These are phyloP conservation scores for Nicotiana knightiana DNA, from an alignment of 257 asterid species.

Conservation along the genomic window DNA sequence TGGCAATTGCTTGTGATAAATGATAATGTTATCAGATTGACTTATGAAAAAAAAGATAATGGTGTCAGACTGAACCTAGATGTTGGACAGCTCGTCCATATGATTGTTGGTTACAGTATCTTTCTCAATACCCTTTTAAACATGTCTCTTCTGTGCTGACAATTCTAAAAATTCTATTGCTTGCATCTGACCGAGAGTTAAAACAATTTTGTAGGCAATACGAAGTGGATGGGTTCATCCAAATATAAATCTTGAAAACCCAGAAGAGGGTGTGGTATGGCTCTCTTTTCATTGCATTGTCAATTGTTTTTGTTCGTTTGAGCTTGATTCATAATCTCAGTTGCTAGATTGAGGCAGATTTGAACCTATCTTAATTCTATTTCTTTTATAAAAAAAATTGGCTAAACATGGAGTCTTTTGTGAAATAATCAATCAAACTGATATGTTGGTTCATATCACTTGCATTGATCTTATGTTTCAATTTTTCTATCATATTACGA, in stretches of 20 bases:
- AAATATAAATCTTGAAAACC: slow-evolving; percentile 42
- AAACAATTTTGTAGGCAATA: slow-evolving; percentile 28
- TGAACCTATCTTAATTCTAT: too few relatives aligned
- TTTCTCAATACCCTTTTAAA: too few relatives aligned
- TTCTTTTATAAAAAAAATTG: too few relatives aligned
- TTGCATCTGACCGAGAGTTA: neutral
- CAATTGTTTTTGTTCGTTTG: neutral
- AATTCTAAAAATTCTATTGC: neutral
- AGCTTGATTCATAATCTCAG: neutral
- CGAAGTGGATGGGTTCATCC: slow-evolving; percentile 52
- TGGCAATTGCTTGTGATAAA: neutral
- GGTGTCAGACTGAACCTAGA: too few relatives aligned
- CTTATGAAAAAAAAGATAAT: too few relatives aligned
- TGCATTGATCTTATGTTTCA: neutral
- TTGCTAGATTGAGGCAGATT: neutral
- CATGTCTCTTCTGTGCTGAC: neutral
- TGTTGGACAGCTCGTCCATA: too few relatives aligned
- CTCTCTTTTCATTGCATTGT: neutral
- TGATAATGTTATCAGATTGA: neutral
- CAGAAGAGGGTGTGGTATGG: slow-evolving; percentile 36
- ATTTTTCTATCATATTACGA: neutral
- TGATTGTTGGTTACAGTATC: too few relatives aligned
- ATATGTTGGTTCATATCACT: neutral
- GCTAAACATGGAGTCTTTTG: neutral
- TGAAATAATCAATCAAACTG: neutral